Evolutionary conservation across 2,329 filamentous ascomycete genomes (phyloP).

Genomic region (Aureobasidium sp.): DNA sequence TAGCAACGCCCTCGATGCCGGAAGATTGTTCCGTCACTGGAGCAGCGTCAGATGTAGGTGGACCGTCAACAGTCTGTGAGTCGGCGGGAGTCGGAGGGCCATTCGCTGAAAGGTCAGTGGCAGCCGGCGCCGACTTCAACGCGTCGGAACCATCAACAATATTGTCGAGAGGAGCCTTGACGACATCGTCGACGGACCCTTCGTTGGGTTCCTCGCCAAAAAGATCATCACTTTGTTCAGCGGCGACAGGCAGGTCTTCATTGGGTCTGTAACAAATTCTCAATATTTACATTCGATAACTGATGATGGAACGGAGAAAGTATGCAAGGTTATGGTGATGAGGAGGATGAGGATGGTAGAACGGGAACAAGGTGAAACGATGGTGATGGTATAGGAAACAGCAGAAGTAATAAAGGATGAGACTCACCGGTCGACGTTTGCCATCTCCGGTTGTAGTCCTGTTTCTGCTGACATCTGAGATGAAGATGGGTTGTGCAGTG

Average conservation of each 20-base stretch:
- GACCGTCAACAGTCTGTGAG: constrained; percentile 14
- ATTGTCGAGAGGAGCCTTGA: constrained; percentile 16
- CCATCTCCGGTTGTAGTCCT: constrained; percentile 16
- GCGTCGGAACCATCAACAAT: not conserved
- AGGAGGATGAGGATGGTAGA: not conserved
- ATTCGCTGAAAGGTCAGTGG: constrained; percentile 11
- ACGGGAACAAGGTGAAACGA: not conserved
- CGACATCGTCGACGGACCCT: constrained; percentile 14
- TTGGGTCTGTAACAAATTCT: constrained; percentile 14
- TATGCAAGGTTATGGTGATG: constrained; percentile 8
- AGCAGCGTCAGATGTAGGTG: constrained; percentile 19
- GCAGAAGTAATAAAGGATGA: constrained; percentile 24
- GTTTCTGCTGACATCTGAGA: constrained; percentile 14
- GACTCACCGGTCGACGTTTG: constrained; percentile 54
- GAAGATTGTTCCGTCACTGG: constrained; percentile 36
- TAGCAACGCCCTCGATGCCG: constrained; percentile 38
- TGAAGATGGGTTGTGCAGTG: not conserved
- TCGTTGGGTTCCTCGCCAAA: constrained; percentile 27
- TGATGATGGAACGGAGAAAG: constrained; percentile 3
- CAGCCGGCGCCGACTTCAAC: not conserved
- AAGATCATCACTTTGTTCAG: constrained; percentile 27
- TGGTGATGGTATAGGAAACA: constrained; percentile 1
- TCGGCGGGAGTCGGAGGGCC: not conserved
- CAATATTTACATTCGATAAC: constrained; percentile 16
- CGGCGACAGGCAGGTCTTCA: constrained; percentile 12